These are phyloP conservation scores for Saturnispora quitensis DNA, from an alignment of 805 yeast genomes.

Conservation along the genomic window DNA sequence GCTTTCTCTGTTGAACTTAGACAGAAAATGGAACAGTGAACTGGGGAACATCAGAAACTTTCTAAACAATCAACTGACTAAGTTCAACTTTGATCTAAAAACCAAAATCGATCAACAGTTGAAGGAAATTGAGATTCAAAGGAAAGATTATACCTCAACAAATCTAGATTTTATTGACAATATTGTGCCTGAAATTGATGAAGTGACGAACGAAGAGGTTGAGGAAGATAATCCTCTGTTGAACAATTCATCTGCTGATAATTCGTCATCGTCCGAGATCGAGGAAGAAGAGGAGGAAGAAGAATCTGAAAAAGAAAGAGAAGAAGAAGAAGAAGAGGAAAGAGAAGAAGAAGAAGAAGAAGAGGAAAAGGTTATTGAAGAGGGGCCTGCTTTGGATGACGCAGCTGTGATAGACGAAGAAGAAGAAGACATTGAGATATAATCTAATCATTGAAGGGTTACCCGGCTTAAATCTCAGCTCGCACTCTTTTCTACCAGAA, in stretches of 20 bases:
- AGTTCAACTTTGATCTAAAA: conserved; percentile 10
- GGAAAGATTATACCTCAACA: not conserved
- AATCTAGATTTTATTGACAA: not conserved
- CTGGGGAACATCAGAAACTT: conserved; percentile 18
- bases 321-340: not conserved
- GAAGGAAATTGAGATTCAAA: not conserved
- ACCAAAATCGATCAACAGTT: conserved; percentile 9
- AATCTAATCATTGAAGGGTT: not conserved
- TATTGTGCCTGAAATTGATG: conserved; percentile 3
- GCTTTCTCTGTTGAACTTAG: conserved; percentile 14
- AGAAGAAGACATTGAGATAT: not conserved
- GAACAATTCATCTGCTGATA: not conserved
- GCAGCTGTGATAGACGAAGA: not conserved
- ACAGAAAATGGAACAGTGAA: conserved; percentile 24
- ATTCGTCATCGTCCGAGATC: not conserved
- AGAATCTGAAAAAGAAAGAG: not conserved
- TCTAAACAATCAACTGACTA: conserved; percentile 16
- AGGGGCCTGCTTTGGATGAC: not conserved
- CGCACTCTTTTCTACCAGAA: not conserved
- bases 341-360: not conserved
- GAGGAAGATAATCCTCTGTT: not conserved
- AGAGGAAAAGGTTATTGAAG: not conserved
- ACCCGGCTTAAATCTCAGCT: not conserved
- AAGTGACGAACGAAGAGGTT: conserved; percentile 5
- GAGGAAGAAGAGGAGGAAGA: conserved; percentile 4